Conservation (phyloP, 208 protist genomes). For the Acanthamoeba rhysodes region DNA sequence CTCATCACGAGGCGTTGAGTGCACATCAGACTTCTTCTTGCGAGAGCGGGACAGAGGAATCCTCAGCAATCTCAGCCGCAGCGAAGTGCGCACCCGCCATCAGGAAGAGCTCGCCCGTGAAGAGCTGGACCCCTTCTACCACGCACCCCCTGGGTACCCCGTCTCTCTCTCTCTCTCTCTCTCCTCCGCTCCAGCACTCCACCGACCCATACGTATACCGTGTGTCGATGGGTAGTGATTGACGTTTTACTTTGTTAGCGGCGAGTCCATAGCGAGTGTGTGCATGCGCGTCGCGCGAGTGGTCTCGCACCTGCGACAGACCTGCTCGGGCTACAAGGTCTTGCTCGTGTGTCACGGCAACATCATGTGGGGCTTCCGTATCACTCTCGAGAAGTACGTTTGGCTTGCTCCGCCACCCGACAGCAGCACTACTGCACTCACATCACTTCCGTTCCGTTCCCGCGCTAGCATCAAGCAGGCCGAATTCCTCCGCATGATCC, state of each 20-base stretch:
- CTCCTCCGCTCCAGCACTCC: neutral
- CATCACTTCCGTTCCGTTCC: neutral
- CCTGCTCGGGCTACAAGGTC: slow-evolving; percentile 65
- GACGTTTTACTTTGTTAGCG: neutral
- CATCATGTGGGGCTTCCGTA: slow-evolving; percentile 72
- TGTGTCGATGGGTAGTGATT: too few species aligned
- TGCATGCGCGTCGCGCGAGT: slow-evolving; percentile 73
- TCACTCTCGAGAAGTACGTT: slow-evolving; percentile 51
- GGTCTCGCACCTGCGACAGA: slow-evolving; percentile 7
- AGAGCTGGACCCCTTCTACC: slow-evolving; percentile 73
- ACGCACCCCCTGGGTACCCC: slow-evolving; percentile 59
- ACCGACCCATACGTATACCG: too few species aligned
- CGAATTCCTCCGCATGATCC: slow-evolving; percentile 14
- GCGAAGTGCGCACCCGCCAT: neutral
- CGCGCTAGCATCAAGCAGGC: slow-evolving; percentile 12
- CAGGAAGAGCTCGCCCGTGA: slow-evolving; percentile 44
- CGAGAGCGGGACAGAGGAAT: slow-evolving; percentile 71
- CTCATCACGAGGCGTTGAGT: neutral
- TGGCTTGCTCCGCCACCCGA: neutral
- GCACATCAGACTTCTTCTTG: slow-evolving; percentile 50
- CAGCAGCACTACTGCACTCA: neutral
- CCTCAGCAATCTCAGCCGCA: neutral
- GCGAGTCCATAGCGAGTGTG: slow-evolving; percentile 75
- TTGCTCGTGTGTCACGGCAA: slow-evolving; percentile 71
- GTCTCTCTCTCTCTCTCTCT: neutral